A percentile compares a stretch with the other conserved stretches of the same genome.
Conservation (phyloP, 2,329 filamentous ascomycete genomes). For the Byssoonygena ceratinophila region DNA sequence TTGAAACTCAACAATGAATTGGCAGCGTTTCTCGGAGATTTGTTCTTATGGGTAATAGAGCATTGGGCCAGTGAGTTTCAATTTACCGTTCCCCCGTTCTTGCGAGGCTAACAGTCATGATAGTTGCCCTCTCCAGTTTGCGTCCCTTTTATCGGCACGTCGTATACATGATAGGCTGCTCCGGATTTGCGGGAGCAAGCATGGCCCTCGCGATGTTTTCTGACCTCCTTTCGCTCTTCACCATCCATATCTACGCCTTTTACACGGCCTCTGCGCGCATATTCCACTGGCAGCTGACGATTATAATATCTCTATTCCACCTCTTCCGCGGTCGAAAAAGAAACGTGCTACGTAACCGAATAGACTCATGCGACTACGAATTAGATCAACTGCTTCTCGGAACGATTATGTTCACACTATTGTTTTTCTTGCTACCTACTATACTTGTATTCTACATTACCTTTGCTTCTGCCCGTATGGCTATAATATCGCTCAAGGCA, state of each 20-base stretch:
- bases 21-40: slow-evolving; percentile 82
- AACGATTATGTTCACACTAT: slow-evolving; percentile 88
- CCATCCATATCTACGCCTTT: slow-evolving; percentile 94
- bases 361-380: slow-evolving; percentile 98
- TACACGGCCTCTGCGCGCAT: slow-evolving; percentile 95
- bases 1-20: slow-evolving; percentile 91
- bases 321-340: slow-evolving; percentile 97
- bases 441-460: slow-evolving; percentile 95
- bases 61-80: slow-evolving; percentile 77
- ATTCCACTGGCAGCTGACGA: slow-evolving; percentile 96
- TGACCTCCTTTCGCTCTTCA: slow-evolving; percentile 80
- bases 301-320: slow-evolving; percentile 95
- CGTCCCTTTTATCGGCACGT: slow-evolving; percentile 72
- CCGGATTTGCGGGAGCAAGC: slow-evolving; percentile 88
- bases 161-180: slow-evolving; percentile 87
- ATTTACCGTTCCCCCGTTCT: too few species aligned
- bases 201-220: slow-evolving; percentile 96
- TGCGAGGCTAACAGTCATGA: slow-evolving; percentile 16
- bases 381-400: slow-evolving; percentile 91
- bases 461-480: slow-evolving; percentile 87
- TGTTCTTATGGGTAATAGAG: slow-evolving; percentile 97
- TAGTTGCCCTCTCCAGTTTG: slow-evolving; percentile 64
- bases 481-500: slow-evolving; percentile 87
- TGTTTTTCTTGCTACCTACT: slow-evolving; percentile 90
- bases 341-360: slow-evolving; percentile 91